Evolutionary conservation across 2,329 filamentous ascomycete species (phyloP), one percentile per base, ranked within the genome.

Genomic region (Trichoderma koningiopsis): DNA sequence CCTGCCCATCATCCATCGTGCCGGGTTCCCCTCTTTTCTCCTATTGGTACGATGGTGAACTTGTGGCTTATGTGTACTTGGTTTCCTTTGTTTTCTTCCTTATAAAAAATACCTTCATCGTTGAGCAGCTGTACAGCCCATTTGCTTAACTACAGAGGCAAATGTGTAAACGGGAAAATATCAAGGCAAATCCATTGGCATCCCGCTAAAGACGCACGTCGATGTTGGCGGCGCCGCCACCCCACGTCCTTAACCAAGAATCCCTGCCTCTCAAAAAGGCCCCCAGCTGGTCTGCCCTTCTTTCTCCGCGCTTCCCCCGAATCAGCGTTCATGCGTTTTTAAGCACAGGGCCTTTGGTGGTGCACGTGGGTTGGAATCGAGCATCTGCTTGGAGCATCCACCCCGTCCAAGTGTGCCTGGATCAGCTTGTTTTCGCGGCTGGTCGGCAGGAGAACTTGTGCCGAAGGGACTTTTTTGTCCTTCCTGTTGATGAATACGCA

Each of bases 301-400:
- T 49, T 68, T 57, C 56, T 56, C 61, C 61, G 49, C 16, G 4
- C 61, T 10, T 19, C 55, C 29, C 3, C 31, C 68, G 37, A 70
- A 70, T 70, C 68, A 68, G 68, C 68, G 33, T 58, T 24, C 14
- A 6, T 11, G 35, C 11, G 61, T 68, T 70, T 27, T 68, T 62
- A 60, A 56, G 29, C 53, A 67, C 27, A 29, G n/a, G 64, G 27
- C 27, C 27, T n/a, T 37, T 24, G 31, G 24, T n/a, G 24, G 53
- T 13, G 55, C 68, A 69, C 68, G 68, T 69, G 68, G 68, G 68
- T 11, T 29, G 4, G 40, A 14, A 16, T 27, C 35, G 49, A 61
- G 66, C 66, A 56, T 49, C 57, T 68, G 66, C 66, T 62, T 62
- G 49, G 57, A 63, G 35, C 27, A 22, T 10, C 40, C 56, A 53